Percentiles rank a stretch among this genome's conserved stretches.
phyloP scores from a whole-genome alignment of 352 stramenopile genomes.

The Phytophthora rubi region DNA sequence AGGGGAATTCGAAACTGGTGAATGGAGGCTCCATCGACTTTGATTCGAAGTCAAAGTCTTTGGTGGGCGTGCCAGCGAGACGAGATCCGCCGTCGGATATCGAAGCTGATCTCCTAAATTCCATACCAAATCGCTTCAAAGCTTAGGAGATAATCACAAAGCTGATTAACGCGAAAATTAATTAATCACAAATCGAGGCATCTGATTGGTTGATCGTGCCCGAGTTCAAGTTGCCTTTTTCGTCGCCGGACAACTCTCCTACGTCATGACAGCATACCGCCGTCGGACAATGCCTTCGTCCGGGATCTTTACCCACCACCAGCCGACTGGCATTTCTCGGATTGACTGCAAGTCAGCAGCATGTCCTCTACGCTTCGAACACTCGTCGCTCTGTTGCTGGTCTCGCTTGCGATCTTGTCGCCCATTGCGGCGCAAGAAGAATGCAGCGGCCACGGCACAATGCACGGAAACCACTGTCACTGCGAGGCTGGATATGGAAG shows the following conservation, averaged over 20 bases:
- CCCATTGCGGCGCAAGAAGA: conserved; percentile 28
- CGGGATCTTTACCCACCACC: neutral
- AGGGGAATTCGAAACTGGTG: conserved; percentile 6
- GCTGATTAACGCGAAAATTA: neutral
- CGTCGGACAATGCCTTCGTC: neutral
- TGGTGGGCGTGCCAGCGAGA: conserved; percentile 4
- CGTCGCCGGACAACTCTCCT: neutral
- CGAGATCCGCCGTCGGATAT: neutral
- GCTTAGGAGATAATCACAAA: neutral
- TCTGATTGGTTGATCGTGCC: neutral
- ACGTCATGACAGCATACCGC: neutral
- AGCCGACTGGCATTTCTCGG: conserved; percentile 10
- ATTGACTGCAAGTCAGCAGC: neutral
- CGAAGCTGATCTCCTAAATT: no score
- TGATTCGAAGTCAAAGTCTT: no score
- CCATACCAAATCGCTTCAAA: no score
- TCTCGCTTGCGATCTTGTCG: conserved; percentile 16
- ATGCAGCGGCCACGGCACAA: conserved; percentile 51
- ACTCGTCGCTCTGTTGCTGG: conserved; percentile 24
- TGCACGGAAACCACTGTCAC: conserved; percentile 56
- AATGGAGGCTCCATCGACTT: neutral
- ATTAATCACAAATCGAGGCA: neutral
- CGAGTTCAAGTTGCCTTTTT: conserved; percentile 1
- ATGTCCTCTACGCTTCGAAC: conserved; percentile 4
- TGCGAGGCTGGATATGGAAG: conserved; percentile 50